Evolutionary conservation across 2,329 filamentous ascomycete genomes (phyloP), one percentile per base, ranked within the genome.

Genomic region (Zymoseptoria tritici): DNA sequence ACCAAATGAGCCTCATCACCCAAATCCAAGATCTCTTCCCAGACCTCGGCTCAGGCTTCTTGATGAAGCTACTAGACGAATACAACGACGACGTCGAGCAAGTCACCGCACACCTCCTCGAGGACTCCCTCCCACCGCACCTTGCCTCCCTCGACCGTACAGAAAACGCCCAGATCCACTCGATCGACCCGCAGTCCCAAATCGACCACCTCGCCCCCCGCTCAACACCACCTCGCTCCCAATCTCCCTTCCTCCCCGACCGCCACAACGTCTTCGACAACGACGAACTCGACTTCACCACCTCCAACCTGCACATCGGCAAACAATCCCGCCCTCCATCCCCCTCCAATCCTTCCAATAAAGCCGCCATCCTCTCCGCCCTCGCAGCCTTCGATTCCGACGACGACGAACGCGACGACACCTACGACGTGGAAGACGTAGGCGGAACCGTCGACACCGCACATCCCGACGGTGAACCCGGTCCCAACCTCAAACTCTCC

Each of bases 391-490:
- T 97, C 66, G 92, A 97, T 75, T 88, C 87, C 0, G 93, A 97
- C 68, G 94, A 97, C 66, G 94, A 99, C 72, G 94, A 99, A 76
- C 85, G 91, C 42, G 94, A 99, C 73, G 94, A 99, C 73, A 97
- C 93, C 0, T 99, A 99, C 71, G 94, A 99, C 68, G 85, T 87
- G 1, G 90, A 86, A 55, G 94, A 97, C 70, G 91, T 97, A 2
- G 94, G 94, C 42, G 92, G 93, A 21, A 90, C 89, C 0, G 86
- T 97, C 2, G 91, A 96, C 67, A 80, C 81, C 19, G 79, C 77
- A 1, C 76, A 76, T 4, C 73, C 77, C 2, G 79, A 77, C 53
- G 80, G 80, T 50, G 80, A 82, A 53, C 74, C 83, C 5, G 80
- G 84, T n/a, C 79, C 82, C 42, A 36, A 58, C 3, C 64, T 66